Conservation (phyloP, 2,329 filamentous ascomycete genomes). For the Arthroderma sp. region DNA sequence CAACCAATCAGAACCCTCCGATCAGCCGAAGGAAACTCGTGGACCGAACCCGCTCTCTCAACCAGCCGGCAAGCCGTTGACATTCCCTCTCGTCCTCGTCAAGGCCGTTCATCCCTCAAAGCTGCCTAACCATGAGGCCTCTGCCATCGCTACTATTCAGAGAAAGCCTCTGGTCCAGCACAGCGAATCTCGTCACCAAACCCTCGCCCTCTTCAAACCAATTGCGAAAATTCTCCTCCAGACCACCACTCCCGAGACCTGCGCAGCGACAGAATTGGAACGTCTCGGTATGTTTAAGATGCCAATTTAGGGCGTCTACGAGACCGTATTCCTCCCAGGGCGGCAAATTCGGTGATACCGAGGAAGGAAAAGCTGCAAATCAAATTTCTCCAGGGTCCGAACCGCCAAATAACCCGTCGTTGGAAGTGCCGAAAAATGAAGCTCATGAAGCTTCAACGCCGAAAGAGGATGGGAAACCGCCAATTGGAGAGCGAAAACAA, state of each 20-base stretch:
- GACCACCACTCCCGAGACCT: neutral
- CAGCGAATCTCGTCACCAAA: too few relatives aligned
- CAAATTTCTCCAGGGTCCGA: neutral
- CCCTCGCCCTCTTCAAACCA: too few relatives aligned
- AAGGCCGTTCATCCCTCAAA: too few relatives aligned
- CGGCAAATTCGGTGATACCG: constrained; percentile 1
- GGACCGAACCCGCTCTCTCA: neutral
- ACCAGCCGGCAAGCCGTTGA: neutral
- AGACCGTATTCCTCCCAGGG: constrained; percentile 18
- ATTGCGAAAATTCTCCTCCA: neutral
- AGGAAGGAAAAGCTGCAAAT: neutral
- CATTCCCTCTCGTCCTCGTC: too few relatives aligned
- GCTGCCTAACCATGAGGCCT: too few relatives aligned
- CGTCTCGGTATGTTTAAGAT: constrained; percentile 30
- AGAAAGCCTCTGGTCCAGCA: too few relatives aligned
- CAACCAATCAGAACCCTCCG: too few relatives aligned
- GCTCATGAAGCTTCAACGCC: neutral
- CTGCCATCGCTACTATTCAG: too few relatives aligned
- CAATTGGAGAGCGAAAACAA: neutral
- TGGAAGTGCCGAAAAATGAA: neutral
- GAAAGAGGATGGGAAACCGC: neutral
- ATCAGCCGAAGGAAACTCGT: too few relatives aligned
- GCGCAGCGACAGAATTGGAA: neutral
- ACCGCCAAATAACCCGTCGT: neutral
- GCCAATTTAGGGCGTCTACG: constrained; percentile 25